A percentile compares a stretch with the other conserved stretches of the same genome.
These are phyloP conservation scores for Friedmanniomyces endolithicus DNA, from an alignment of 495 filamentous ascomycete species.

Conservation along the genomic window DNA sequence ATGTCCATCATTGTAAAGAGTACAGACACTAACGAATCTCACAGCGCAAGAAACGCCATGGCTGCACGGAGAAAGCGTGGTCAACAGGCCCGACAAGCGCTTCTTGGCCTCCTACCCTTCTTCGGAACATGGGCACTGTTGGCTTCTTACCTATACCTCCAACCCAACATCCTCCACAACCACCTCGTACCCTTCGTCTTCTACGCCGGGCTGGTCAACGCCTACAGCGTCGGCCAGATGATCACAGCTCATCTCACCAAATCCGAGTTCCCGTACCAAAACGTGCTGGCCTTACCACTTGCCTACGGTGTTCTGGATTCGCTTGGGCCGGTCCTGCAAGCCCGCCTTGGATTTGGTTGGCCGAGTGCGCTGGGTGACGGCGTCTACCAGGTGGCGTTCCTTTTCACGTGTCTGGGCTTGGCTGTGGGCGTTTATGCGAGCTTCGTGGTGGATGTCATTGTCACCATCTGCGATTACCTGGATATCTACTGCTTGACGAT, in stretches of 20 bases:
- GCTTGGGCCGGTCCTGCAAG: slow-evolving; percentile 50
- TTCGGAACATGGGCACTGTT: slow-evolving; percentile 61
- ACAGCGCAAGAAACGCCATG: slow-evolving; percentile 73
- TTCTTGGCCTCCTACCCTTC: slow-evolving; percentile 73
- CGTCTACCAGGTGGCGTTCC: slow-evolving; percentile 70
- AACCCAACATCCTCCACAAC: slow-evolving; percentile 66
- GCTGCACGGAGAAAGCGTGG: slow-evolving; percentile 58
- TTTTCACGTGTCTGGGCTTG: slow-evolving; percentile 70
- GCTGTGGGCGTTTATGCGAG: slow-evolving; percentile 82
- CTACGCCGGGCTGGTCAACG: slow-evolving; percentile 78
- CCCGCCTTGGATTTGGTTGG: slow-evolving; percentile 59
- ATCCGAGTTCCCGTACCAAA: slow-evolving; percentile 73
- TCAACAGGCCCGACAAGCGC: slow-evolving; percentile 54
- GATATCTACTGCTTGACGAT: slow-evolving; percentile 98
- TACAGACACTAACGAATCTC: neutral
- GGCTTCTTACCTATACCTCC: slow-evolving; percentile 64
- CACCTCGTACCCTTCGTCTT: slow-evolving; percentile 80
- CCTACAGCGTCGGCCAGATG: slow-evolving; percentile 81
- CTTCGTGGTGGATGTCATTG: slow-evolving; percentile 91
- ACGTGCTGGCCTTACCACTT: slow-evolving; percentile 60
- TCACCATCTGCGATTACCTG: slow-evolving; percentile 91
- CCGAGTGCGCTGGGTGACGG: slow-evolving; percentile 60
- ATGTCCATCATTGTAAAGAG: neutral
- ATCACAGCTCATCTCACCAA: slow-evolving; percentile 86
- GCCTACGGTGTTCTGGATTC: slow-evolving; percentile 64